These are phyloP conservation scores for Dendrobium huoshanense DNA, from an alignment of 106 monocot species.

Conservation along the genomic window DNA sequence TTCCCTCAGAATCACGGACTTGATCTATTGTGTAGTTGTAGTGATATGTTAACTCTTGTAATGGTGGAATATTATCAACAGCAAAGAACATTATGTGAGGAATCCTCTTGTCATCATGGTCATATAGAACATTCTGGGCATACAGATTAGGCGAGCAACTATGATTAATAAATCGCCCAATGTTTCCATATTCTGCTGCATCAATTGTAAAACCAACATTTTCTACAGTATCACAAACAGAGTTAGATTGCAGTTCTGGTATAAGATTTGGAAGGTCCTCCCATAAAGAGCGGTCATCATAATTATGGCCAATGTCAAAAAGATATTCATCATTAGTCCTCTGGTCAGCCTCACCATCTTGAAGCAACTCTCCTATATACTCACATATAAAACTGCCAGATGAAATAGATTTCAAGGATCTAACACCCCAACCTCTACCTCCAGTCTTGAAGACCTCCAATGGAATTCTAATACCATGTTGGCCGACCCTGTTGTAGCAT, in stretches of 20 bases:
- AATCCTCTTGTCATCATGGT: slow-evolving; percentile 78
- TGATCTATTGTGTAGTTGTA: slow-evolving; percentile 67
- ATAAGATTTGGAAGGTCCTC: slow-evolving; percentile 46
- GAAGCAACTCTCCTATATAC: slow-evolving; percentile 70
- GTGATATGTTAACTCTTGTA: slow-evolving; percentile 81
- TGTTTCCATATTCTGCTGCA: slow-evolving; percentile 69
- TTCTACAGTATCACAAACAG: slow-evolving; percentile 16
- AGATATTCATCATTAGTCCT: slow-evolving; percentile 81
- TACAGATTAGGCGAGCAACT: slow-evolving; percentile 93
- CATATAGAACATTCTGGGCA: slow-evolving; percentile 85
- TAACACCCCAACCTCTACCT: slow-evolving; percentile 80
- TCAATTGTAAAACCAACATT: slow-evolving; percentile 71
- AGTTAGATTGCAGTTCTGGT: slow-evolving; percentile 30
- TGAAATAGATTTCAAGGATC: slow-evolving; percentile 73
- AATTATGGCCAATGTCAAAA: slow-evolving; percentile 79
- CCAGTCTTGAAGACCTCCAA: slow-evolving; percentile 86
- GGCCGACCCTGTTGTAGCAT: slow-evolving; percentile 85
- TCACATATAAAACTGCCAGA: slow-evolving; percentile 93
- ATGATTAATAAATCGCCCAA: slow-evolving; percentile 92
- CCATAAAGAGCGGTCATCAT: slow-evolving; percentile 56
- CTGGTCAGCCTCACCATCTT: slow-evolving; percentile 59
- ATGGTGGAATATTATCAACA: slow-evolving; percentile 76
- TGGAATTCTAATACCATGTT: slow-evolving; percentile 57
- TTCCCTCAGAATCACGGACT: slow-evolving; percentile 60
- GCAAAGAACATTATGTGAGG: slow-evolving; percentile 93